Evolutionary conservation across 2,329 filamentous ascomycete genomes (phyloP).

Genomic region (Acephala macrosclerotiorum): DNA sequence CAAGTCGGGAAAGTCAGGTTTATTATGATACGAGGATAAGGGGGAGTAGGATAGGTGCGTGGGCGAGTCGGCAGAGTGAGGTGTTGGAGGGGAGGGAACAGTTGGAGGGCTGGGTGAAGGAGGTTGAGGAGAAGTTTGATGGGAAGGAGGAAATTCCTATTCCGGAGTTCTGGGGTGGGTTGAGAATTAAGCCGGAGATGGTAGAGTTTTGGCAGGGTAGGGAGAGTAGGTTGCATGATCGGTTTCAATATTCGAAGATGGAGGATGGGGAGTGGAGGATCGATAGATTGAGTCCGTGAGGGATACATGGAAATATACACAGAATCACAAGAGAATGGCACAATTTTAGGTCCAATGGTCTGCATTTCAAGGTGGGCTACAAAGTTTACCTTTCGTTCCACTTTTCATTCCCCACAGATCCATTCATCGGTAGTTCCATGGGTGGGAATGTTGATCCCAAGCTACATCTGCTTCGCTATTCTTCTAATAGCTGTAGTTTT

Average conservation of each 20-base stretch:
- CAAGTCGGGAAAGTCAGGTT: conserved; percentile 72
- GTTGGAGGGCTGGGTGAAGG: conserved; percentile 79
- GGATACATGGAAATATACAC: too few relatives aligned
- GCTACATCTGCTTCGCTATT: too few relatives aligned
- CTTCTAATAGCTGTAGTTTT: too few relatives aligned
- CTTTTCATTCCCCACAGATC: too few relatives aligned
- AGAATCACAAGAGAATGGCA: too few relatives aligned
- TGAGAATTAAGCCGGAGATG: conserved; percentile 83
- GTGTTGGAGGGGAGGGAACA: conserved; percentile 75
- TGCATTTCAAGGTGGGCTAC: too few relatives aligned
- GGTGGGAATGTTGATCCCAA: too few relatives aligned
- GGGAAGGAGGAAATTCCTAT: conserved; percentile 83
- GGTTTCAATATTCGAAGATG: conserved; percentile 82
- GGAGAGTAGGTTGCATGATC: conserved; percentile 88
- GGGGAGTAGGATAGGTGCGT: conserved; percentile 86
- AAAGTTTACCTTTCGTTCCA: too few relatives aligned
- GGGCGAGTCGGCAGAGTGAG: conserved; percentile 89
- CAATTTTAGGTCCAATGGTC: too few relatives aligned
- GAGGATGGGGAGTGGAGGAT: conserved; percentile 66
- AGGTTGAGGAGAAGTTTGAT: conserved; percentile 78
- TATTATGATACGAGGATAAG: conserved; percentile 76
- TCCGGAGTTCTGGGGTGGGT: conserved; percentile 92
- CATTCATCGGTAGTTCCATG: too few relatives aligned
- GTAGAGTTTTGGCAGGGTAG: conserved; percentile 98
- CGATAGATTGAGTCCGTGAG: conserved; percentile 79